Evolutionary conservation across 345 rosid species (phyloP).

Genomic region (Diplotaxis tenuifolia): DNA sequence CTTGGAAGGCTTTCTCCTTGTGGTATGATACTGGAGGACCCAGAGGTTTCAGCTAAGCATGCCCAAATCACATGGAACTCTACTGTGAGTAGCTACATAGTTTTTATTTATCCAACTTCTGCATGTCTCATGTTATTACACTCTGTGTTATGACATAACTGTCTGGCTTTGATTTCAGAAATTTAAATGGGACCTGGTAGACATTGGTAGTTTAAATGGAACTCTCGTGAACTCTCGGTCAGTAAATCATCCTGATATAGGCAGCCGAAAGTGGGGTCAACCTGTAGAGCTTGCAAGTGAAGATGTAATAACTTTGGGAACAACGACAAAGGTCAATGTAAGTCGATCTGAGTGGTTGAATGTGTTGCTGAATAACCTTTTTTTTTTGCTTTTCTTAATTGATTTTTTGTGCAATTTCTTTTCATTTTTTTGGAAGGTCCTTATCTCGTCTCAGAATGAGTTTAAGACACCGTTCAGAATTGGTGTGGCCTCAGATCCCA

Average conservation of each 20-base stretch:
- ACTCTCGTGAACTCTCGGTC: conserved; percentile 77
- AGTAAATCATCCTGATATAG: conserved; percentile 60
- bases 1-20: conserved; percentile 79
- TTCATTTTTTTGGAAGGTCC: conserved; percentile 53
- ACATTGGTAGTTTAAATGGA: conserved; percentile 97
- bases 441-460: conserved; percentile 55
- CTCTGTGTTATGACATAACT: conserved; percentile 4
- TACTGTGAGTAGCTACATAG: conserved; percentile 48
- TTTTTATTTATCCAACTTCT: conserved; percentile 23
- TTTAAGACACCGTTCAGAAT: conserved; percentile 61
- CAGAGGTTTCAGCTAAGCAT: conserved; percentile 97
- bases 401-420: conserved; percentile 21
- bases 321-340: conserved; percentile 72
- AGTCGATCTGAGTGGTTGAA: conserved; percentile 37
- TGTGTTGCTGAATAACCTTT: not conserved
- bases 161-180: conserved; percentile 56
- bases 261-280: conserved; percentile 75
- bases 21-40: conserved; percentile 69
- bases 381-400: not conserved
- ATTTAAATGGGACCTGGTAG: conserved; percentile 89
- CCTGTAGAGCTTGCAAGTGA: conserved; percentile 78
- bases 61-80: conserved; percentile 90
- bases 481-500: conserved; percentile 92
- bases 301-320: conserved; percentile 83
- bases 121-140: conserved; percentile 15